A percentile compares a stretch with the other conserved stretches of the same genome.
phyloP scores from a whole-genome alignment of 2,329 filamentous ascomycete species.

The Gyromitra esculenta region DNA sequence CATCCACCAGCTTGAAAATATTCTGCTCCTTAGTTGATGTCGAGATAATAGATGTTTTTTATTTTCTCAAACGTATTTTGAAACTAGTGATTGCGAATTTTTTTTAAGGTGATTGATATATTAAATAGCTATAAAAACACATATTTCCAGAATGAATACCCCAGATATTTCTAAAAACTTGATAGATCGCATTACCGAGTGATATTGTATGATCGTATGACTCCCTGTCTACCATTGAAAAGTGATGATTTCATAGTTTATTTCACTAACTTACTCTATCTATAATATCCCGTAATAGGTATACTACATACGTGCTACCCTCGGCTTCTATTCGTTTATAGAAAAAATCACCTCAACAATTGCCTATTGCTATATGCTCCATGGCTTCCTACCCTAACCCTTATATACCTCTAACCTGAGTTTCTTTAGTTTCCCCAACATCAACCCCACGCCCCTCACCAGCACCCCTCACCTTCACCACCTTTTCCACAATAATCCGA shows the following conservation, averaged over 20 bases:
- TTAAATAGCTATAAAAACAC: background rate
- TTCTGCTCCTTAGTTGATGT: no score
- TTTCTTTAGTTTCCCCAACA: conserved; percentile 10
- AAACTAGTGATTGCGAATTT: no score
- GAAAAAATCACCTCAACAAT: background rate
- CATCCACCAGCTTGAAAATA: no score
- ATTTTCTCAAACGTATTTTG: no score
- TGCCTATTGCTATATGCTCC: background rate
- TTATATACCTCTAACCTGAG: conserved; percentile 32
- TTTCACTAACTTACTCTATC: background rate
- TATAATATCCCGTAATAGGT: background rate
- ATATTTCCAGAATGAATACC: background rate
- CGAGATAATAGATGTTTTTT: no score
- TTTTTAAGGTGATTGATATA: no score
- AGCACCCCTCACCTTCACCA: conserved; percentile 66
- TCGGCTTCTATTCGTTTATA: no score
- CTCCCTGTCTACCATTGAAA: background rate
- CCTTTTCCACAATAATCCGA: conserved; percentile 73
- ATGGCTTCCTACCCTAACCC: background rate
- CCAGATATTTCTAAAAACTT: background rate
- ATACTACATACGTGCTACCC: no score
- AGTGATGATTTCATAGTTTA: background rate
- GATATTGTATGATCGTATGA: background rate
- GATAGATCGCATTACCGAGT: background rate
- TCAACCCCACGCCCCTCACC: conserved; percentile 1